Percentiles rank a stretch among this genome's conserved stretches.
These are phyloP conservation scores for Colletotrichum sp. DNA, from an alignment of 2,329 filamentous ascomycete species.

Conservation along the genomic window DNA sequence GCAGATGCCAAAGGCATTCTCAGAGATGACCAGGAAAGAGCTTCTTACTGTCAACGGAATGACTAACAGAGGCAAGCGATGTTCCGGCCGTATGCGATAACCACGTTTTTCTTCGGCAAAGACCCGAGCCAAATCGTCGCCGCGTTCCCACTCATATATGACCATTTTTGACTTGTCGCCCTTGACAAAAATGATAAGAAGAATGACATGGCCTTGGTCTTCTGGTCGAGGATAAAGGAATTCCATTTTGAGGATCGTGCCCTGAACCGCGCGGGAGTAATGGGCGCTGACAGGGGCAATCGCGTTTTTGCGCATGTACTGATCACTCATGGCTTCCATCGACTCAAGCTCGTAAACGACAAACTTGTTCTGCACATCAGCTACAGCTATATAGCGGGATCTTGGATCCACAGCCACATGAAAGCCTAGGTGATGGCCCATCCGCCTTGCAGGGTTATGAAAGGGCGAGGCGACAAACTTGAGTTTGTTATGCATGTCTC, in stretches of 20 bases:
- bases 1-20: conserved; percentile 61
- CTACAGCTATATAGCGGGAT: conserved; percentile 71
- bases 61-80: conserved; percentile 69
- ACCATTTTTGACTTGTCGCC: conserved; percentile 57
- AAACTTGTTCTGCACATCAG: conserved; percentile 73
- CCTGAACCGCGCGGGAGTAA: conserved; percentile 59
- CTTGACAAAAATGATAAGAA: conserved; percentile 68
- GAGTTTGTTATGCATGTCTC: conserved; percentile 46
- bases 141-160: conserved; percentile 66
- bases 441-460: conserved; percentile 59
- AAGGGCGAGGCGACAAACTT: conserved; percentile 68
- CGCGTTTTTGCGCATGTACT: conserved; percentile 47
- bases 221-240: conserved; percentile 77
- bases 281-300: conserved; percentile 63
- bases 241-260: conserved; percentile 83
- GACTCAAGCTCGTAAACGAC: conserved; percentile 74
- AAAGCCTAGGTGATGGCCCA: conserved; percentile 60
- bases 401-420: conserved; percentile 80
- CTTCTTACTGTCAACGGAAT: conserved; percentile 75
- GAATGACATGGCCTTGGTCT: conserved; percentile 74
- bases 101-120: conserved; percentile 54
- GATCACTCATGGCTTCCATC: conserved; percentile 54
- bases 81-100: conserved; percentile 53
- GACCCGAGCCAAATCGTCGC: conserved; percentile 50
- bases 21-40: conserved; percentile 73